phyloP scores from a whole-genome alignment of 139 green algal species.

The Coelastrella sp. region DNA sequence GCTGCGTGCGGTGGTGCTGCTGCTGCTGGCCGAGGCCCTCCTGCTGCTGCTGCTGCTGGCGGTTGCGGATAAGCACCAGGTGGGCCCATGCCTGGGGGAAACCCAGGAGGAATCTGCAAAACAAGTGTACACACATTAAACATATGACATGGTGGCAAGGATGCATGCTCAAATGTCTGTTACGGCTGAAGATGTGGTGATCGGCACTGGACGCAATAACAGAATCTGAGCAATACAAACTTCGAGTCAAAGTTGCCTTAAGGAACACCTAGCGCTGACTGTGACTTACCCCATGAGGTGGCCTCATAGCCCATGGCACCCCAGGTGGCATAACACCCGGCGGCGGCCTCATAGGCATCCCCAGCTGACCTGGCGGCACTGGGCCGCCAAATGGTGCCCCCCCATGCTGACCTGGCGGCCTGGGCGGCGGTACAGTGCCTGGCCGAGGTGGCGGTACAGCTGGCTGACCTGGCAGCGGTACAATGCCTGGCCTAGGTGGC shows the following conservation, averaged over 20 bases:
- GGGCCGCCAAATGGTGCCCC: too few species aligned
- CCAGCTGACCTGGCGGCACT: neutral
- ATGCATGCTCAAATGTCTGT: too few species aligned
- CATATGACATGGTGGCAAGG: neutral
- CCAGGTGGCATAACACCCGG: neutral
- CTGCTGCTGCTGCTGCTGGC: neutral
- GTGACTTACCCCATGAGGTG: neutral
- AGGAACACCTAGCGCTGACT: too few species aligned
- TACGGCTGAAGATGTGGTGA: too few species aligned
- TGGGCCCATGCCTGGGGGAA: neutral
- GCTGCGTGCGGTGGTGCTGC: neutral
- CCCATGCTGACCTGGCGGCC: too few species aligned
- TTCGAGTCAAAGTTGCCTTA: too few species aligned
- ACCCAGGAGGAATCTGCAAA: neutral
- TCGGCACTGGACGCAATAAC: too few species aligned
- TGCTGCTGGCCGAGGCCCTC: constrained; percentile 2
- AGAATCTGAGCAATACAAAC: too few species aligned
- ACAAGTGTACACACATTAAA: neutral
- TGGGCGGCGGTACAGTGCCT: neutral
- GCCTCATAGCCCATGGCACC: neutral
- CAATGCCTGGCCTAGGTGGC: neutral
- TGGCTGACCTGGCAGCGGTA: neutral
- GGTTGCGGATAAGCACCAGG: neutral
- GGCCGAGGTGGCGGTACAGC: neutral
- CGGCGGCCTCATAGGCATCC: neutral